Conservation (phyloP, 129 eudicot genomes). For the Arctium minus region DNA sequence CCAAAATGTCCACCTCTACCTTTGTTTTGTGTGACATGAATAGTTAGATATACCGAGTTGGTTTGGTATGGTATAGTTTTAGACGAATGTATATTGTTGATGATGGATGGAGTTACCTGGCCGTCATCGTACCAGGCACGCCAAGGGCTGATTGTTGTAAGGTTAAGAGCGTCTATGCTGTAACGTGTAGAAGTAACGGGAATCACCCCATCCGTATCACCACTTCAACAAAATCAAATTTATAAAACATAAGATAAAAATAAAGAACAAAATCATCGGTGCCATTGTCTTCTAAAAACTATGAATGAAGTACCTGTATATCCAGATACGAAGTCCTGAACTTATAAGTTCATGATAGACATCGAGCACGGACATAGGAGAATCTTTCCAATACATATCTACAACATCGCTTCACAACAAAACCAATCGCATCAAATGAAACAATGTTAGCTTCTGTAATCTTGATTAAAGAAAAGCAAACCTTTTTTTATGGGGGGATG, state of each 20-base stretch:
- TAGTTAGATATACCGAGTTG: no score
- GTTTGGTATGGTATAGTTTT: background rate
- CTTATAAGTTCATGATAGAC: constrained; percentile 68
- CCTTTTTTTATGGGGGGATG: no score
- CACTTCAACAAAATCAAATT: constrained; percentile 40
- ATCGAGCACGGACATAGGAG: constrained; percentile 66
- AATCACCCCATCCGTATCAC: constrained; percentile 86
- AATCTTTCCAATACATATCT: constrained; percentile 64
- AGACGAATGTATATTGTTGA: background rate
- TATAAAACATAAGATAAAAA: background rate
- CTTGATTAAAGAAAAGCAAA: no score
- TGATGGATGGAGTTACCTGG: constrained; percentile 51
- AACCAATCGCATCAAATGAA: background rate
- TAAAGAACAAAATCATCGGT: background rate
- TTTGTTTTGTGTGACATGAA: no score
- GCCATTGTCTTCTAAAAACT: background rate
- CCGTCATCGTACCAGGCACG: constrained; percentile 96
- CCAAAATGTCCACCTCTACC: no score
- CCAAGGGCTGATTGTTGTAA: constrained; percentile 77
- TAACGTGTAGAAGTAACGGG: constrained; percentile 94
- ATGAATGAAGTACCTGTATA: constrained; percentile 59
- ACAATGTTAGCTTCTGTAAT: no score
- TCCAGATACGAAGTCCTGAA: constrained; percentile 86
- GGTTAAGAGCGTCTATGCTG: constrained; percentile 76
- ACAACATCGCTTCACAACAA: constrained; percentile 49